Base-by-base conservation (phyloP, 2,329 filamentous ascomycete genomes). In the Ceratocystis albifundus region DNA sequence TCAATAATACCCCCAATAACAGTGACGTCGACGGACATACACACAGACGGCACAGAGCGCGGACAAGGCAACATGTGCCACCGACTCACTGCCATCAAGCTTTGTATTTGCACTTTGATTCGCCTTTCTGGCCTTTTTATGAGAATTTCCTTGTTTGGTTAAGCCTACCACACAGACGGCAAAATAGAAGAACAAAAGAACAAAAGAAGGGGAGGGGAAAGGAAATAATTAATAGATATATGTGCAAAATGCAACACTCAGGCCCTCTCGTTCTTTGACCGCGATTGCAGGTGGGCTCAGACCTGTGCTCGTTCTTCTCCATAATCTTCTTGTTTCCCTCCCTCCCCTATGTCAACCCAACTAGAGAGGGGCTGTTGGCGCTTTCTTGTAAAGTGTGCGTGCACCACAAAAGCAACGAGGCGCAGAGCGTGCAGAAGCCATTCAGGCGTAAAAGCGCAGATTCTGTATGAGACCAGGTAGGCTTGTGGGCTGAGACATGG, bases 391-490 rank as follows among this genome's bases (percentile, higher is more conserved):
- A 12, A 22, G 50, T 7, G 50, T 25, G 25, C 53, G 53, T 57
- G 53, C 53, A 30, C 53, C 30, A 32, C 10, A 28, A 57, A 28
- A 28, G 4, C 53, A 57, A 57, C 22, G 53, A 57, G 53, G 53
- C 53, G 53, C 53, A 57, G 53, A 57, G 53, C 25, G 25, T 12
- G 53, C 53, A 28, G 10, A 57, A 30, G 53, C 53, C 53, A n/a
- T 57, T 12, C 22, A 28, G 53, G 53, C 53, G 22, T 22, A 32
- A 12, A 57, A 15, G 17, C 53, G 20, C 25, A 12, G 2, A 57
- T 57, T 17, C 53, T 57, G 53, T 15, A 57, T 57, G 53, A 12
- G 22, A 30, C 53, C 25, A 57, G 32, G 22, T 17, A n/a, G 53
- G 53, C 53, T 17, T 57, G 8, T 32, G 32, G 32, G 32, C 32